Evolutionary conservation across 1,284 basidiomycete genomes (phyloP).

Genomic region (Leccinum solheimii): DNA sequence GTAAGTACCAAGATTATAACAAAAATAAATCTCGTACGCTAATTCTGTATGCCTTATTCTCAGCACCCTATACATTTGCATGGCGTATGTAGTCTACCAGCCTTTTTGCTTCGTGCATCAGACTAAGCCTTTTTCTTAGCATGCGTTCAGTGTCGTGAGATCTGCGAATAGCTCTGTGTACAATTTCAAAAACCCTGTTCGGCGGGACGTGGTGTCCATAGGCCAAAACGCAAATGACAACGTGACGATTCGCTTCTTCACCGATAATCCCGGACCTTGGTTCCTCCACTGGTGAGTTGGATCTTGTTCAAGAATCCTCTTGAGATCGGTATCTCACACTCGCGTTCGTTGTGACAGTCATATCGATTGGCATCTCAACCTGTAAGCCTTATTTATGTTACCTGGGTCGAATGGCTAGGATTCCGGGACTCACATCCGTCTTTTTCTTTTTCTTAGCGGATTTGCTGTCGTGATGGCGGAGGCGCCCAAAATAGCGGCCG

Average conservation of each 20-base stretch:
- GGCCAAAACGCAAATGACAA: conserved; percentile 30
- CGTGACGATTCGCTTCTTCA: conserved; percentile 46
- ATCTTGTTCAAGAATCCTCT: not conserved
- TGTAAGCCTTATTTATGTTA: conserved; percentile 24
- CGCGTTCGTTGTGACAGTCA: conserved; percentile 27
- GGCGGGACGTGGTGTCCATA: conserved; percentile 29
- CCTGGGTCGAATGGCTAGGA: not conserved
- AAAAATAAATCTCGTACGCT: conserved; percentile 1
- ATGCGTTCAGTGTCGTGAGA: conserved; percentile 28
- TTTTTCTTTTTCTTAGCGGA: conserved; percentile 24
- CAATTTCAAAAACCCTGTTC: conserved; percentile 32
- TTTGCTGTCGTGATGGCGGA: conserved; percentile 39
- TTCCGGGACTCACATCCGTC: conserved; percentile 2
- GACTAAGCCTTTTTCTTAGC: conserved; percentile 13
- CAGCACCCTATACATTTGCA: conserved; percentile 39
- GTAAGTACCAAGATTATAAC: conserved; percentile 29
- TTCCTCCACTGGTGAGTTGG: conserved; percentile 44
- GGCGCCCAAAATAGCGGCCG: conserved; percentile 11
- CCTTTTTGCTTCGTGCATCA: not conserved
- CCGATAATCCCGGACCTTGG: conserved; percentile 51
- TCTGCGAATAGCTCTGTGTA: conserved; percentile 16
- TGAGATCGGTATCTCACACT: not conserved
- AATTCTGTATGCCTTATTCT: not conserved
- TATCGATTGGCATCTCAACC: conserved; percentile 42
- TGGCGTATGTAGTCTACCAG: conserved; percentile 28